These are phyloP conservation scores for Suillus decipiens DNA, from an alignment of 768 basidiomycete species.

Conservation along the genomic window DNA sequence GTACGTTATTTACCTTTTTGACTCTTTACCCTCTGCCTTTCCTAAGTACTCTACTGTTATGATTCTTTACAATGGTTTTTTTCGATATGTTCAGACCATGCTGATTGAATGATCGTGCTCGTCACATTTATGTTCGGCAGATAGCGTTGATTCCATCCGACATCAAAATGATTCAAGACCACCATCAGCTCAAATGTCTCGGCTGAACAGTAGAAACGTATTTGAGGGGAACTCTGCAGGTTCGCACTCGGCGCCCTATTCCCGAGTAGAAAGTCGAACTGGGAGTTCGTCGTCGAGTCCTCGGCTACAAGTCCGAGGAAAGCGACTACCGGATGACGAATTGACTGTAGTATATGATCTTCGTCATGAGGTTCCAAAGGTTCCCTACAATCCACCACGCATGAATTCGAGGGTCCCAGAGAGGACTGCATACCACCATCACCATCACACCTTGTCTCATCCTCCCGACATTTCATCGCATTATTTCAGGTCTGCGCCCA, in stretches of 20 bases:
- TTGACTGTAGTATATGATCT: conserved; percentile 21
- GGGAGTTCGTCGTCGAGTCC: conserved; percentile 56
- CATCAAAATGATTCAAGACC: conserved; percentile 32
- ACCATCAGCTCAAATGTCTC: conserved; percentile 32
- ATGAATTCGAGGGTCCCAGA: conserved; percentile 5
- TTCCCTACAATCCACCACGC: conserved; percentile 1
- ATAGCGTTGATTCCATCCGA: conserved; percentile 31
- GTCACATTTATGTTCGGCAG: conserved; percentile 18
- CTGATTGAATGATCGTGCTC: conserved; percentile 9
- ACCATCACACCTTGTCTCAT: conserved; percentile 4
- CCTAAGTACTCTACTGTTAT: neutral
- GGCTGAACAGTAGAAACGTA: conserved; percentile 42
- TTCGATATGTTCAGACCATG: conserved; percentile 5
- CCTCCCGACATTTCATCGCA: conserved; percentile 6
- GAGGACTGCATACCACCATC: conserved; percentile 3
- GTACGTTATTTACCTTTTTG: conserved; percentile 34
- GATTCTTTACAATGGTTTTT: conserved; percentile 1
- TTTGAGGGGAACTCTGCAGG: conserved; percentile 26
- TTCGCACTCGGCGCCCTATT: conserved; percentile 43
- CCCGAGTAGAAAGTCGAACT: conserved; percentile 45
- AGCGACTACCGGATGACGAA: conserved; percentile 46
- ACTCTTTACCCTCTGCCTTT: neutral
- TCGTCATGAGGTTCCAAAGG: neutral
- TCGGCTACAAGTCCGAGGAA: conserved; percentile 38
- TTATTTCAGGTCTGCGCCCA: conserved; percentile 1